Conservation (phyloP, 768 basidiomycete species). For the Naganishia randhawae region DNA sequence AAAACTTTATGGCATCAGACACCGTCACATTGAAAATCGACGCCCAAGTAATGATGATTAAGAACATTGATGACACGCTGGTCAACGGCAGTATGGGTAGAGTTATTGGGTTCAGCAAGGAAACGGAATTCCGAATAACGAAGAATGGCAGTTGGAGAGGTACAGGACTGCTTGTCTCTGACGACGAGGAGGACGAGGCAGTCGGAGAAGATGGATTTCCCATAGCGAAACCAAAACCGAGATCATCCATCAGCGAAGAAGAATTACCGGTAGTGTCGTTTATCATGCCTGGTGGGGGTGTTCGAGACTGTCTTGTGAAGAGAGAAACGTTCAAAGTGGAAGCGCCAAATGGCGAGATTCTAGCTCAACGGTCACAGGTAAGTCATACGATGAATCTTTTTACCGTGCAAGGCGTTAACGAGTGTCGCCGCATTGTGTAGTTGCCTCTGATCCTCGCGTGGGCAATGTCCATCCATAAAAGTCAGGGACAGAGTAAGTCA, state of each 20-base stretch:
- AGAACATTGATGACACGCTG: constrained; percentile 82
- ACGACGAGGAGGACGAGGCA: constrained; percentile 40
- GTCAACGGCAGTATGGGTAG: constrained; percentile 94
- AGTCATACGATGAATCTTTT: constrained; percentile 31
- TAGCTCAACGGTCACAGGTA: constrained; percentile 75
- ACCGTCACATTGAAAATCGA: constrained; percentile 67
- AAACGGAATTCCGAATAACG: constrained; percentile 36
- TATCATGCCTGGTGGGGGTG: constrained; percentile 59
- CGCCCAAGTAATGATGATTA: constrained; percentile 93
- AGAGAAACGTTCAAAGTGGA: constrained; percentile 83
- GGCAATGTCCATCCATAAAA: constrained; percentile 99
- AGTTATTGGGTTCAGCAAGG: constrained; percentile 64
- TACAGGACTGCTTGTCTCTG: constrained; percentile 31
- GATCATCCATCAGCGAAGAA: constrained; percentile 43
- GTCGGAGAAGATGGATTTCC: constrained; percentile 32
- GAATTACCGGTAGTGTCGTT: constrained; percentile 76
- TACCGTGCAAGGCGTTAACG: not conserved
- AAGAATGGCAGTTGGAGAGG: constrained; percentile 49
- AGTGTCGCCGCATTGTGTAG: constrained; percentile 51
- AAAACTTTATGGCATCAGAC: constrained; percentile 85
- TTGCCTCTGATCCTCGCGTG: constrained; percentile 83
- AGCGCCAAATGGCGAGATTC: constrained; percentile 77
- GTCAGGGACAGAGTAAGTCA: constrained; percentile 78
- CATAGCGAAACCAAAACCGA: constrained; percentile 21
- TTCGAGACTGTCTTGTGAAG: constrained; percentile 58